Evolutionary conservation across 2,329 filamentous ascomycete species (phyloP), one percentile per base, ranked within the genome.

Genomic region (Fusarium torulosum): DNA sequence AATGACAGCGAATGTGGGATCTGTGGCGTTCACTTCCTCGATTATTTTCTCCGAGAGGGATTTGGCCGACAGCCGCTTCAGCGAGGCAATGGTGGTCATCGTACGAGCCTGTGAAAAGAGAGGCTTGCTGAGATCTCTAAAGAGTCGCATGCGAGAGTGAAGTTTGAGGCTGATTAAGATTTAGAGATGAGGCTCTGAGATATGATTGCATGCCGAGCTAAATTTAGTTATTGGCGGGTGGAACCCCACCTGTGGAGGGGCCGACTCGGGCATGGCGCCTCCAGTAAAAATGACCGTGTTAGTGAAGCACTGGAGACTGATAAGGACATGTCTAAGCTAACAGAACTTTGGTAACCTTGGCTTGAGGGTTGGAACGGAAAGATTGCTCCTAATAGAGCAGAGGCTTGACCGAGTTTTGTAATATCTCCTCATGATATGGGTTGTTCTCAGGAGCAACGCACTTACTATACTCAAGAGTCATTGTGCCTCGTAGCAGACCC

Each of bases 31-130:
- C 35, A 73, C 78, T 71, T 84, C 81, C 15, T 83, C 82, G 23
- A 89, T 84, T 17, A 95, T 84, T 50, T 88, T 83, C 20, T 86
- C 80, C 0, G 91, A 88, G 52, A 97, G 88, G n/a, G 84, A 80
- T 66, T 91, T 84, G 35, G 90, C 89, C 11, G 86, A 85, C 72
- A 97, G 89, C 75, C 88, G 89, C 71, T 86, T 82, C 33, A 97
- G 84, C 44, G 80, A 84, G 38, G 86, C 83, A 54, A 94, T 84
- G 8, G 86, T 87, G 49, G 87, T 79, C 76, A 84, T 85, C 13
- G 66, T 74, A 52, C 65, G 71, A 51, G 53, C n/a, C 42, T 67
- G 54, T 10, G 38, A 25, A 23, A 58, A 37, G 10, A 60, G 23
- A 19, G 60, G 37, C 35, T 50, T 70, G 35, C 10, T 29, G 15